Percentiles rank a stretch among this genome's conserved stretches.
phyloP scores from a whole-genome alignment of 2,329 filamentous ascomycete genomes.

The Plectosphaerella cucumerina region DNA sequence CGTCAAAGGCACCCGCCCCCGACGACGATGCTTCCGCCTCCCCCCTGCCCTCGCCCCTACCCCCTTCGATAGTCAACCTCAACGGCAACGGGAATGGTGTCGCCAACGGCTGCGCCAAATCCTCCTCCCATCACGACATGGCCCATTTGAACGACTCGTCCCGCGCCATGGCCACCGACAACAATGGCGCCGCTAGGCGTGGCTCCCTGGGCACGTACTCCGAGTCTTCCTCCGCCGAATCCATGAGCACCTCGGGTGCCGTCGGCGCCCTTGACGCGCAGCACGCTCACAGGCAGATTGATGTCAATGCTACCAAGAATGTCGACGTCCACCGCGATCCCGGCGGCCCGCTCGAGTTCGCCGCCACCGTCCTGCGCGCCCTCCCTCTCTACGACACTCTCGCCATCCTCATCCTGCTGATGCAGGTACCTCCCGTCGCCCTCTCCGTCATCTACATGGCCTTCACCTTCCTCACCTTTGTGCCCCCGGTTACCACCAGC shows the following conservation, averaged over 20 bases:
- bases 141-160: conserved; percentile 3
- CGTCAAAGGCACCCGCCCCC: conserved; percentile 4
- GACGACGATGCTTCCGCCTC: conserved; percentile 22
- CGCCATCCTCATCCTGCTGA: conserved; percentile 91
- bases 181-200: conserved; percentile 37
- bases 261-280: conserved; percentile 37
- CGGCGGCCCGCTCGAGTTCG: conserved; percentile 71
- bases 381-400: conserved; percentile 93
- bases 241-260: conserved; percentile 29
- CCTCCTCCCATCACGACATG: not conserved
- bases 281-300: conserved; percentile 55
- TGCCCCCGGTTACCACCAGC: conserved; percentile 75
- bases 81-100: conserved; percentile 20
- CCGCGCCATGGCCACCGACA: conserved; percentile 34
- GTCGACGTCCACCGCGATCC: conserved; percentile 65
- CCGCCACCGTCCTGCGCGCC: conserved; percentile 81
- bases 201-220: conserved; percentile 49
- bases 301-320: conserved; percentile 66
- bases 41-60: conserved; percentile 15
- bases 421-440: conserved; percentile 85
- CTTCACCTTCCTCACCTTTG: conserved; percentile 89
- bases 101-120: conserved; percentile 20
- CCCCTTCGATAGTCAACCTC: conserved; percentile 15
- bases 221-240: conserved; percentile 53
- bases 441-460: conserved; percentile 87